Conservation (phyloP, 768 basidiomycete species). For the Lactarius trivialis region DNA sequence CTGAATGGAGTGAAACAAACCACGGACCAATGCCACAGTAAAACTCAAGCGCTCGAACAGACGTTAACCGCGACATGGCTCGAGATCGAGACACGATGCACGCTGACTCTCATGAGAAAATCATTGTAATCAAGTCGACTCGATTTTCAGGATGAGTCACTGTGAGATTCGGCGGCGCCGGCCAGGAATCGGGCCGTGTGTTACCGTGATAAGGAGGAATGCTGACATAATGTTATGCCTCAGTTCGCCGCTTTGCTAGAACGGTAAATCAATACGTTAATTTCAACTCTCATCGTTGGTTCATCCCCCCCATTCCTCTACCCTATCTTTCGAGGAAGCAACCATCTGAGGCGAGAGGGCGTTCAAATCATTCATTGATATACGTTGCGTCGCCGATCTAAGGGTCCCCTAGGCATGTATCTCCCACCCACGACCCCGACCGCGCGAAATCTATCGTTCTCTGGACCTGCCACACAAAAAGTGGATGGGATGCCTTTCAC, state of each 20-base stretch:
- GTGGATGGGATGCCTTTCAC: background rate
- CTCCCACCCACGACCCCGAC: background rate
- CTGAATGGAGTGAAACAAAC: background rate
- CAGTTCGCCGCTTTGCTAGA: constrained; percentile 4
- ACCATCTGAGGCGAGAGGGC: background rate
- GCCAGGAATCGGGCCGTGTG: background rate
- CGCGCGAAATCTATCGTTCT: background rate
- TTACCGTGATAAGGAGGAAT: constrained; percentile 4
- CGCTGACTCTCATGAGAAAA: background rate
- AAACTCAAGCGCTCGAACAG: constrained; percentile 46
- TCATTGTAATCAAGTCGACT: background rate
- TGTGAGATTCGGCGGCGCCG: background rate
- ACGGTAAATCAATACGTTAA: constrained; percentile 1
- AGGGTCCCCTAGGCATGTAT: constrained; percentile 4
- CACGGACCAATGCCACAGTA: constrained; percentile 71
- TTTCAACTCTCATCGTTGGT: constrained; percentile 13
- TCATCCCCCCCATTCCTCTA: background rate
- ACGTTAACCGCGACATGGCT: background rate
- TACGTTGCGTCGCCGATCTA: background rate
- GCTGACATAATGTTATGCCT: constrained; percentile 6
- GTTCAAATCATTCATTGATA: background rate
- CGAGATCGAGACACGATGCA: background rate
- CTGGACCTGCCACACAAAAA: background rate
- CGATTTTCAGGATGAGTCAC: no score
- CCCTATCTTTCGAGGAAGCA: background rate